Percentiles rank a stretch among this genome's conserved stretches.
Evolutionary conservation across 257 asterid genomes (phyloP).

Genomic region (Pogostemon cablin): DNA sequence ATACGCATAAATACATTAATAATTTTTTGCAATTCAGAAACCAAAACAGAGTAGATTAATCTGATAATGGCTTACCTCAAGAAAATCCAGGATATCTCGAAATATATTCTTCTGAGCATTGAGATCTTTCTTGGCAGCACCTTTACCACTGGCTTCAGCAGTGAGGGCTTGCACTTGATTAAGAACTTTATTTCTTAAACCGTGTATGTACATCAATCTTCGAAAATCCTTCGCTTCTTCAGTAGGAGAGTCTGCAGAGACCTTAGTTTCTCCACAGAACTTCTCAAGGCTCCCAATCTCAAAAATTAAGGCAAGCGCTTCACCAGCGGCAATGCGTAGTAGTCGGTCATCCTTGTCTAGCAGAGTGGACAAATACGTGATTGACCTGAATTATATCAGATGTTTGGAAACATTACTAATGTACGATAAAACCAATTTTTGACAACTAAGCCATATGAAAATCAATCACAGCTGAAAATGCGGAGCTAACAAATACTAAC

Average conservation of each 20-base stretch:
- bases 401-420: background rate
- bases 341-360: slow-evolving; percentile 90
- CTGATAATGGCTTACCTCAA: slow-evolving; percentile 59
- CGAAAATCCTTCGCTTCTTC: slow-evolving; percentile 56
- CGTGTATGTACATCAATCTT: slow-evolving; percentile 59
- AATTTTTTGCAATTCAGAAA: slow-evolving; percentile 19
- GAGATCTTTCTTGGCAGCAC: slow-evolving; percentile 92
- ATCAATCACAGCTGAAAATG: slow-evolving; percentile 1
- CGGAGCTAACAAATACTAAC: slow-evolving; percentile 46
- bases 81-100: slow-evolving; percentile 77
- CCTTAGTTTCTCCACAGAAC: slow-evolving; percentile 61
- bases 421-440: background rate
- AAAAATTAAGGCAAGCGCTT: slow-evolving; percentile 85
- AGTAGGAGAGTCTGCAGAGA: slow-evolving; percentile 50
- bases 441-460: background rate
- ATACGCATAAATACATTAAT: slow-evolving; percentile 15
- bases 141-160: slow-evolving; percentile 93
- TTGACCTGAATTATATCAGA: slow-evolving; percentile 59
- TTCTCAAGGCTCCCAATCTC: slow-evolving; percentile 85
- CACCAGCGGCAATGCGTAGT: slow-evolving; percentile 92
- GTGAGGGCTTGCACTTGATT: slow-evolving; percentile 76
- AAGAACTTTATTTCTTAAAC: slow-evolving; percentile 69
- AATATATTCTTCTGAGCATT: slow-evolving; percentile 81
- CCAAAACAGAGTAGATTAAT: background rate
- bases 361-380: slow-evolving; percentile 62